These are phyloP conservation scores for Pelagophyceae sp. DNA, from an alignment of 352 stramenopile species.

Conservation along the genomic window DNA sequence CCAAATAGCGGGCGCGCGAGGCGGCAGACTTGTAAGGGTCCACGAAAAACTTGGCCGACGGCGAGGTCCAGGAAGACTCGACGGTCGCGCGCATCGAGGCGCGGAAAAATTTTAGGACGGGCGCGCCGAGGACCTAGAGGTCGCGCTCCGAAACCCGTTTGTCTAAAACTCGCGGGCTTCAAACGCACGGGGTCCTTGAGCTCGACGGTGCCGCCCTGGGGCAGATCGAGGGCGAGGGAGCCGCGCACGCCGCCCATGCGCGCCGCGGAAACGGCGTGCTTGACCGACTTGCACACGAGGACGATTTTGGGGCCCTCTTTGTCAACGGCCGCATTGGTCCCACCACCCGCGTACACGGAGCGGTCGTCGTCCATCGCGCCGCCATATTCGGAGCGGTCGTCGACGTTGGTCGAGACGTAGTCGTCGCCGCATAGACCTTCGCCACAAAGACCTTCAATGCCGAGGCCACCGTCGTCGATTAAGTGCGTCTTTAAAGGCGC, in stretches of 20 bases:
- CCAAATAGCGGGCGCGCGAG: background rate
- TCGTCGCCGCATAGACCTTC: too few species aligned
- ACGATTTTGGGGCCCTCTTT: too few species aligned
- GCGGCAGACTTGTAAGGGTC: slow-evolving; percentile 5
- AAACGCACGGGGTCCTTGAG: background rate
- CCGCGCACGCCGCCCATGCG: background rate
- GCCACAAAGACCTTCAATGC: too few species aligned
- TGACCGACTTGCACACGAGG: background rate
- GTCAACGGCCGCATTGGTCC: too few species aligned
- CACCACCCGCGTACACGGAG: too few species aligned
- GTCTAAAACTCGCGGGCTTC: background rate
- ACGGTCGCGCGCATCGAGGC: background rate
- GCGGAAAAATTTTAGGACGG: background rate
- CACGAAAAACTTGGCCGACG: background rate
- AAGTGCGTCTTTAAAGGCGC: too few species aligned
- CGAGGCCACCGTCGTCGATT: too few species aligned
- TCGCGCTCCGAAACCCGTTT: too few species aligned
- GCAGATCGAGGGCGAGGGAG: background rate
- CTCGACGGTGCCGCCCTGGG: background rate
- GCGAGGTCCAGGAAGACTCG: background rate
- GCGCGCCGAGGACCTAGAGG: too few species aligned
- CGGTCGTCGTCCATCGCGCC: too few species aligned
- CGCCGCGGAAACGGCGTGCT: background rate
- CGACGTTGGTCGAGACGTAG: too few species aligned
- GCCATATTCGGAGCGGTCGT: too few species aligned